phyloP scores from a whole-genome alignment of 2,329 filamentous ascomycete species.

The Parastagonospora avenae region DNA sequence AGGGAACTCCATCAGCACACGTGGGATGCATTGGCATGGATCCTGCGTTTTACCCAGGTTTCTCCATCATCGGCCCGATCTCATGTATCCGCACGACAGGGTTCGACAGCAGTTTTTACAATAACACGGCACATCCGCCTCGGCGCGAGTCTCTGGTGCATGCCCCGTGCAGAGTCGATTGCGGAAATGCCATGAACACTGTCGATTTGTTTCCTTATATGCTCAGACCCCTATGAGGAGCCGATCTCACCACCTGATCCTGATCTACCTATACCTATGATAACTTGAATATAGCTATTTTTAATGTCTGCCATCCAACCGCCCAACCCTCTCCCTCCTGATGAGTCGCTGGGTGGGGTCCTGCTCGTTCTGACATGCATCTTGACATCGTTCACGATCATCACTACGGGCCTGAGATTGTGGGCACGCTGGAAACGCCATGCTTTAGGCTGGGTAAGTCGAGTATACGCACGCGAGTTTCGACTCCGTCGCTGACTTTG shows the following conservation, averaged over 20 bases:
- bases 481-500: background rate
- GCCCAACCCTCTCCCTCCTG: conserved; percentile 11
- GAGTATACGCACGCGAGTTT: background rate
- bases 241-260: background rate
- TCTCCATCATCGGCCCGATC: background rate
- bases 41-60: background rate
- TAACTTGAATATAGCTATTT: background rate
- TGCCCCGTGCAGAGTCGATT: too few species aligned
- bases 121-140: background rate
- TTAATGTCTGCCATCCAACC: conserved; percentile 9
- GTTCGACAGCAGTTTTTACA: background rate
- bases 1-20: background rate
- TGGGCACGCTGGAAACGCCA: conserved; percentile 38
- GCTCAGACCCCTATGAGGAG: background rate
- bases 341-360: conserved; percentile 32
- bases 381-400: conserved; percentile 40
- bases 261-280: background rate
- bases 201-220: conserved; percentile 1
- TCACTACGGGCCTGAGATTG: conserved; percentile 41
- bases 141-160: background rate
- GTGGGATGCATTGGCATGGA: background rate
- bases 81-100: background rate
- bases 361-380: conserved; percentile 41
- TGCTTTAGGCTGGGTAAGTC: conserved; percentile 37
- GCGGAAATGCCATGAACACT: background rate